Conservation (phyloP, 2,329 filamentous ascomycete species). For the Colletotrichum sansevieriae region DNA sequence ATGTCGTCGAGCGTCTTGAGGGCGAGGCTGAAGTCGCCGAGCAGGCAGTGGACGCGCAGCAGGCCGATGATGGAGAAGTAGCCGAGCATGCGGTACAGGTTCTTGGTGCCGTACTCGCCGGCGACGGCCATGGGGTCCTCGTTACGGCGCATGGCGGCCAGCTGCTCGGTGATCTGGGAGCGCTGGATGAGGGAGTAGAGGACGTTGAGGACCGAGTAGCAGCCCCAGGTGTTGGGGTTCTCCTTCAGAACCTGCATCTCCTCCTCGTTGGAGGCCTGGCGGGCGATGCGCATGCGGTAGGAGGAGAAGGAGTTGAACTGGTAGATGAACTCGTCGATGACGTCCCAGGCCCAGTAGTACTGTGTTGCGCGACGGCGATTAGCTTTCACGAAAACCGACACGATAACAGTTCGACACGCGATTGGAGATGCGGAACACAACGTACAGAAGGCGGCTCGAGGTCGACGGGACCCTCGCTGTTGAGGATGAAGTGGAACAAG, state of each 20-base stretch:
- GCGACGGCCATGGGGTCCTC: slow-evolving; percentile 91
- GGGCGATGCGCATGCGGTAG: slow-evolving; percentile 92
- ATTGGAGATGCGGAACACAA: slow-evolving; percentile 45
- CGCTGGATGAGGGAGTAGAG: slow-evolving; percentile 99
- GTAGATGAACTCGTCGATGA: slow-evolving; percentile 99
- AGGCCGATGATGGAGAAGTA: slow-evolving; percentile 99
- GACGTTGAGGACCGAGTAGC: slow-evolving; percentile 99
- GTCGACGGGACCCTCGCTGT: slow-evolving; percentile 98
- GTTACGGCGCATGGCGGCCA: slow-evolving; percentile 92
- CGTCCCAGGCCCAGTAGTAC: slow-evolving; percentile 99
- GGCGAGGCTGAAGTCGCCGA: slow-evolving; percentile 97
- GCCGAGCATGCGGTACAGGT: slow-evolving; percentile 96
- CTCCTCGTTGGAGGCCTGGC: slow-evolving; percentile 87
- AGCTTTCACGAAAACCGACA: slow-evolving; percentile 16
- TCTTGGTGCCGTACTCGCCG: slow-evolving; percentile 94
- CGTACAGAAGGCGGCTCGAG: slow-evolving; percentile 95
- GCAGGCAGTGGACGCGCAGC: slow-evolving; percentile 92
- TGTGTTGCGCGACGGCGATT: slow-evolving; percentile 53
- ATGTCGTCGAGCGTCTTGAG: slow-evolving; percentile 99
- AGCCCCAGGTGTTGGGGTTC: slow-evolving; percentile 99
- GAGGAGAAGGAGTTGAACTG: slow-evolving; percentile 99
- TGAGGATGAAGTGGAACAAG: slow-evolving; percentile 98
- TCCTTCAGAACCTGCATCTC: slow-evolving; percentile 92
- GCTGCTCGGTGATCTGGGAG: slow-evolving; percentile 97
- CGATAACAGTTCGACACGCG: background rate